Evolutionary conservation across 1,139 yeast species (phyloP).

Genomic region (Geotrichum candidum): DNA sequence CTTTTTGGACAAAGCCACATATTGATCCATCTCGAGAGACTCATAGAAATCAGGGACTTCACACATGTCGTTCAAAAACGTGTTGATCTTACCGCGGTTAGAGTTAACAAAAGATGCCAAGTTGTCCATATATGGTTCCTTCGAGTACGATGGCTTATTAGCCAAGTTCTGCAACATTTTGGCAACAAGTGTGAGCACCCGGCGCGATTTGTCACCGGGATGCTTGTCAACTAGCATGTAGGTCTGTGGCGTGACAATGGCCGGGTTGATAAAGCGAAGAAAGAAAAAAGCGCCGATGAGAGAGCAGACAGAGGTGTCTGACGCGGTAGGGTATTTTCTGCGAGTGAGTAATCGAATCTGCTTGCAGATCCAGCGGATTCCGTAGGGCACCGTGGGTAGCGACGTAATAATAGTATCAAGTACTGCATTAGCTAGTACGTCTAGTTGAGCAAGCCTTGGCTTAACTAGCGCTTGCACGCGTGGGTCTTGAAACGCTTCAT

Average conservation of each 20-base stretch:
- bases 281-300: constrained; percentile 77
- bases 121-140: constrained; percentile 37
- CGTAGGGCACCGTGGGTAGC: constrained; percentile 55
- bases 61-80: constrained; percentile 37
- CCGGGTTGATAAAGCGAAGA: constrained; percentile 82
- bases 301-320: constrained; percentile 47
- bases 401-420: constrained; percentile 60
- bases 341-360: constrained; percentile 62
- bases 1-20: constrained; percentile 37
- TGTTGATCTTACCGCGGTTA: constrained; percentile 33
- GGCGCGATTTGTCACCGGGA: constrained; percentile 47
- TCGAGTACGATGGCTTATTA: constrained; percentile 45
- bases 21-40: constrained; percentile 40
- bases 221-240: constrained; percentile 41
- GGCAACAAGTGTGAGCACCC: constrained; percentile 76
- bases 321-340: constrained; percentile 59
- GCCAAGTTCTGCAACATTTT: constrained; percentile 85
- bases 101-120: constrained; percentile 32
- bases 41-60: constrained; percentile 42
- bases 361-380: constrained; percentile 68
- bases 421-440: constrained; percentile 49
- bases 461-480: constrained; percentile 31
- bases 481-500: constrained; percentile 33
- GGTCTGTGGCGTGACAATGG: constrained; percentile 83
- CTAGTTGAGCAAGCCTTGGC: constrained; percentile 35